These are phyloP conservation scores for Globisporangium rhizosaccharum DNA, from an alignment of 352 stramenopile genomes.

Conservation along the genomic window DNA sequence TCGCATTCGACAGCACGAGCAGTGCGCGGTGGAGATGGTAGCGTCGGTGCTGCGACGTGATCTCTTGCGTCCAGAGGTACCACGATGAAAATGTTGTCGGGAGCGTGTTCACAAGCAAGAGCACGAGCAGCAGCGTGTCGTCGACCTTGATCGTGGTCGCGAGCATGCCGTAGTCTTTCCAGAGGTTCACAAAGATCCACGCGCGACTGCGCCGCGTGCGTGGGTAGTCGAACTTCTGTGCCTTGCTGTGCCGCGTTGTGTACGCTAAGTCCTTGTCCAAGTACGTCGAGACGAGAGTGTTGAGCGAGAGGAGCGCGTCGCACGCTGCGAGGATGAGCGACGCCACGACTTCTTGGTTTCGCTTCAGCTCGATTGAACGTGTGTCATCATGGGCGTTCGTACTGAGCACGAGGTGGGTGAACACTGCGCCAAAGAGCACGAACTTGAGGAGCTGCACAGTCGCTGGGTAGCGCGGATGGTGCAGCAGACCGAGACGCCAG, in stretches of 20 bases:
- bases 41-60: background rate
- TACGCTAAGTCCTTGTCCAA: background rate
- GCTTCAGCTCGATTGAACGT: background rate
- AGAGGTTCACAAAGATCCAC: background rate
- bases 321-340: background rate
- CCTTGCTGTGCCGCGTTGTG: background rate
- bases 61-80: background rate
- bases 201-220: background rate
- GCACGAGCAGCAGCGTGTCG: background rate
- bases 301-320: background rate
- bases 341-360: background rate
- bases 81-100: background rate
- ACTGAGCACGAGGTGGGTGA: background rate
- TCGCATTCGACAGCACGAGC: background rate
- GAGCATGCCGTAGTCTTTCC: background rate
- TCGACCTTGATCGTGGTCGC: background rate
- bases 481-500: background rate
- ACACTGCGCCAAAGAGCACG: background rate
- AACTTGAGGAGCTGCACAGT: background rate
- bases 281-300: background rate
- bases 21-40: background rate
- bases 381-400: background rate
- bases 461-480: background rate
- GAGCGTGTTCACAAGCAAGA: background rate
- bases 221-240: background rate